These are phyloP conservation scores for Fusarium nematophilum DNA, from an alignment of 2,329 filamentous ascomycete genomes.

Conservation along the genomic window DNA sequence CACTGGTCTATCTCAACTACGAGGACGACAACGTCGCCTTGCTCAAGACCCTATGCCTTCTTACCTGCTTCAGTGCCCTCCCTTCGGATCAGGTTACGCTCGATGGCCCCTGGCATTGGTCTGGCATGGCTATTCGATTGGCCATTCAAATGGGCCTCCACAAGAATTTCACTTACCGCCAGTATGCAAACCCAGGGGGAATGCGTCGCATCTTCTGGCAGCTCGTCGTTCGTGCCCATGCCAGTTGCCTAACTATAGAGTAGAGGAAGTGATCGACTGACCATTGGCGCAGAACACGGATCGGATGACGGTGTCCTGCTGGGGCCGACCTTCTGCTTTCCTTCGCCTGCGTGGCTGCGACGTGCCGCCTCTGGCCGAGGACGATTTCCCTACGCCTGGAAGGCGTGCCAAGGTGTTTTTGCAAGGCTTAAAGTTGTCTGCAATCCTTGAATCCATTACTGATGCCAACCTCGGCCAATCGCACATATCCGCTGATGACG, in stretches of 20 bases:
- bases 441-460: neutral
- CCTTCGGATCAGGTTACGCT: constrained; percentile 5
- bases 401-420: neutral
- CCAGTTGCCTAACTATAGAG: too few relatives aligned
- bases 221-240: neutral
- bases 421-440: neutral
- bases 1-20: constrained; percentile 2
- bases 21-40: neutral
- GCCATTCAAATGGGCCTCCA: constrained; percentile 10
- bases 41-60: constrained; percentile 5
- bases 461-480: neutral
- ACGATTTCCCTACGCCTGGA: neutral
- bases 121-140: constrained; percentile 10
- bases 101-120: constrained; percentile 8
- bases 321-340: constrained; percentile 9
- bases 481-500: neutral
- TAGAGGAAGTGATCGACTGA: too few relatives aligned
- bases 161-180: neutral
- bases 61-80: constrained; percentile 2
- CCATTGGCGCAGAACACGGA: neutral
- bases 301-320: constrained; percentile 4
- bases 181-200: neutral
- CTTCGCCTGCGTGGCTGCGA: neutral
- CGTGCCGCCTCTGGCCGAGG: neutral
- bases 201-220: constrained; percentile 13